Evolutionary conservation across 192 early-diverging fungal genomes (phyloP).

Genomic region (Backusella parvicylindrica): DNA sequence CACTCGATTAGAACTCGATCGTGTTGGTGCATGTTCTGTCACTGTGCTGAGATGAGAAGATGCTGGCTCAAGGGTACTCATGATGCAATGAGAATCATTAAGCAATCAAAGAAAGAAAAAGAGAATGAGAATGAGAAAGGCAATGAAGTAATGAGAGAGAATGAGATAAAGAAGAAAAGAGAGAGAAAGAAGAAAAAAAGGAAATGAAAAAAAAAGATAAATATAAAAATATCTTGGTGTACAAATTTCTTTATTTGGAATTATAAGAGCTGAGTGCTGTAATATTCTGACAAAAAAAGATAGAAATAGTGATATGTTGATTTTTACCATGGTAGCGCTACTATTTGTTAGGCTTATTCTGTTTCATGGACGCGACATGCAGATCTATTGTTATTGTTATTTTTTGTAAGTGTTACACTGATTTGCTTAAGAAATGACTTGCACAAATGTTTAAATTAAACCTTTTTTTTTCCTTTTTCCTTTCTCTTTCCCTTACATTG

Average conservation of each 20-base stretch:
- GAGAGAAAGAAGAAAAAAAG: neutral
- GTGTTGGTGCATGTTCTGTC: neutral
- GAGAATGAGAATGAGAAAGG: neutral
- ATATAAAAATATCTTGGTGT: neutral
- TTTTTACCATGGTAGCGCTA: neutral
- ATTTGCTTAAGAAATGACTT: no score
- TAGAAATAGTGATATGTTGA: neutral
- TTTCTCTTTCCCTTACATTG: neutral
- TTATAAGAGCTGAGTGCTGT: neutral
- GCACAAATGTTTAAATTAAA: no score
- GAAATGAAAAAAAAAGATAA: neutral
- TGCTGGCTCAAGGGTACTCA: neutral
- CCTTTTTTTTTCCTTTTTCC: neutral
- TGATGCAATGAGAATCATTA: neutral
- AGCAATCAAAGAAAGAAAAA: neutral
- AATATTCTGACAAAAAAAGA: neutral
- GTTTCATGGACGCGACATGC: neutral
- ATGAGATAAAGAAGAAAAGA: neutral
- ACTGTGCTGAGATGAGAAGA: neutral
- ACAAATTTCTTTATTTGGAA: neutral
- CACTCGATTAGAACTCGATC: conserved; percentile 2
- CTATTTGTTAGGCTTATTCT: neutral
- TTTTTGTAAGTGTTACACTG: neutral
- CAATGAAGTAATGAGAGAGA: neutral
- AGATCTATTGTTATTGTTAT: neutral